Evolutionary conservation across 2,329 filamentous ascomycete genomes (phyloP).

Genomic region (Fusarium paranaense): DNA sequence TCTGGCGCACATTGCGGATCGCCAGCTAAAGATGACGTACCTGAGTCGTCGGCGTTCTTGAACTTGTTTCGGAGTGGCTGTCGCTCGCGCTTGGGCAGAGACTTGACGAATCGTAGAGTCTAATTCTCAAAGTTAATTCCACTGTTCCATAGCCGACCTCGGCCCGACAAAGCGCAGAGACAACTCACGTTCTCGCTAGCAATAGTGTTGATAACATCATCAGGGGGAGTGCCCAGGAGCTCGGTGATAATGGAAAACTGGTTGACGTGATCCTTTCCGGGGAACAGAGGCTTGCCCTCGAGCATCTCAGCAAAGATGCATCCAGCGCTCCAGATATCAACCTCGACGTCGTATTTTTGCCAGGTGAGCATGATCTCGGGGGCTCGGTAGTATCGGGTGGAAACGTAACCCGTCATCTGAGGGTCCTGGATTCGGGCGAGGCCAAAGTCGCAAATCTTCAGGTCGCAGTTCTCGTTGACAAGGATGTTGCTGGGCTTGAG

Average conservation of each 20-base stretch:
- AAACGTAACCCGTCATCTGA: conserved; percentile 99
- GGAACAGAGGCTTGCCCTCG: conserved; percentile 97
- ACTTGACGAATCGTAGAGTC: conserved; percentile 98
- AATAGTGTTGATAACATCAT: conserved; percentile 98
- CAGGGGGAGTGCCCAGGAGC: conserved; percentile 92
- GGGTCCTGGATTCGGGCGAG: conserved; percentile 97
- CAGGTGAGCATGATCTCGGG: conserved; percentile 99
- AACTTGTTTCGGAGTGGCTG: conserved; percentile 91
- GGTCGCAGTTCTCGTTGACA: conserved; percentile 99
- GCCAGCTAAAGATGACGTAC: conserved; percentile 61
- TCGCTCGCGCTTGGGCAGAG: conserved; percentile 92
- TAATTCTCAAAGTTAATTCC: conserved; percentile 52
- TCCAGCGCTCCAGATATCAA: conserved; percentile 98
- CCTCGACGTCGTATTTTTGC: conserved; percentile 99
- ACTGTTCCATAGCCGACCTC: neutral
- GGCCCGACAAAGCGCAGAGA: neutral
- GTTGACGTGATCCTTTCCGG: conserved; percentile 99
- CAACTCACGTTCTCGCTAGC: conserved; percentile 93
- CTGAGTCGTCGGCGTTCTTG: conserved; percentile 89
- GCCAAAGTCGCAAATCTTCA: conserved; percentile 99
- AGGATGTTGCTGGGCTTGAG: conserved; percentile 99
- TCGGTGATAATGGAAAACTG: conserved; percentile 99
- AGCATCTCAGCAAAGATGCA: conserved; percentile 99
- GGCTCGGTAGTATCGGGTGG: conserved; percentile 97
- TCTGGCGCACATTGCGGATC: neutral